Percentiles rank a stretch among this genome's conserved stretches.
Conservation (phyloP, 768 basidiomycete genomes). For the Boletus sp. region DNA sequence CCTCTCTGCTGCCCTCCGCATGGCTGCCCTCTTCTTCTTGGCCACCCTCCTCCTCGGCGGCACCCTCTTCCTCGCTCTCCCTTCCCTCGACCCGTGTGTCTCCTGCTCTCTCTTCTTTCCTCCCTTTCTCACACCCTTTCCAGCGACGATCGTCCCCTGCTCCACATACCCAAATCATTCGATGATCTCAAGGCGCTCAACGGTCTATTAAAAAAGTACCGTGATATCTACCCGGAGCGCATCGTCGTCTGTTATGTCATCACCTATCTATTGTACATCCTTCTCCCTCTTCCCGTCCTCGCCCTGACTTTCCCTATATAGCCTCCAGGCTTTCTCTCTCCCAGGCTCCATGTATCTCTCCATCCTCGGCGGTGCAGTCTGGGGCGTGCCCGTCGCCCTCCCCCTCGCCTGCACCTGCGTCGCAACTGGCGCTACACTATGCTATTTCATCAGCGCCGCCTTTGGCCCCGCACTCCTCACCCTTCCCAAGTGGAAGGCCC, state of each 20-base stretch:
- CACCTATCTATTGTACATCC: conserved; percentile 86
- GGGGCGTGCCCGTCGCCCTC: conserved; percentile 83
- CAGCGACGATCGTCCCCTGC: conserved; percentile 69
- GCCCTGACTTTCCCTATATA: conserved; percentile 31
- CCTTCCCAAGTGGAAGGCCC: conserved; percentile 78
- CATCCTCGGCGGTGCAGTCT: conserved; percentile 93
- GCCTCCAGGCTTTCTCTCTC: conserved; percentile 93
- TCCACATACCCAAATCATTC: conserved; percentile 88
- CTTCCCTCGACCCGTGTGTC: conserved; percentile 72
- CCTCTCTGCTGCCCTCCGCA: conserved; percentile 79
- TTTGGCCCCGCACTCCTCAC: conserved; percentile 90
- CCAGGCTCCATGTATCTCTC: conserved; percentile 98
- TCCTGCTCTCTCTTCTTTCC: not conserved
- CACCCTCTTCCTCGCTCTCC: conserved; percentile 77
- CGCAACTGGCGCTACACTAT: conserved; percentile 85
- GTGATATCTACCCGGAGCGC: conserved; percentile 80
- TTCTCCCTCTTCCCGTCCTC: not conserved
- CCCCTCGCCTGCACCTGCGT: conserved; percentile 92
- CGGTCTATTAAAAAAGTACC: conserved; percentile 83
- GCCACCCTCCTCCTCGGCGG: conserved; percentile 70
- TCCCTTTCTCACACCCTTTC: conserved; percentile 7
- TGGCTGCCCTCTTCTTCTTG: conserved; percentile 70
- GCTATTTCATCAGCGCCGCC: conserved; percentile 89
- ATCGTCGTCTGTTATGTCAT: conserved; percentile 85
- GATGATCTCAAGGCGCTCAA: conserved; percentile 84